Base-by-base conservation (phyloP, 2,329 filamentous ascomycete species). In the Alternaria alternata region DNA sequence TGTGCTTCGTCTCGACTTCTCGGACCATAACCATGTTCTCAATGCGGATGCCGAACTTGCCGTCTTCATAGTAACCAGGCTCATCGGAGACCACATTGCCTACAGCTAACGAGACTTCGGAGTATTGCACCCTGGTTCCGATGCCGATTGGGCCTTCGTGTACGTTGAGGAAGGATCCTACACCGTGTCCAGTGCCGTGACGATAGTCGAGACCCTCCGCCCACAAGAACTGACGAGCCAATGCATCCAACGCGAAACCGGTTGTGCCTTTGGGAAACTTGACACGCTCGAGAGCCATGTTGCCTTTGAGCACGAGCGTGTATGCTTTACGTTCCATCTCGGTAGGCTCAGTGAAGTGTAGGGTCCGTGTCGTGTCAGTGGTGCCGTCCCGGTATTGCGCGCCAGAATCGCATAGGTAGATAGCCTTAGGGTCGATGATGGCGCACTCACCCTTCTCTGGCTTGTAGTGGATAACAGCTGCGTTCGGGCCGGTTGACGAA, bases 101-200 rank as follows among this genome's bases (percentile, higher is more conserved):
- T n/a, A 92, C 85, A 0, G 92, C 88, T 30, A 99, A 85, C 0
- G 95, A 86, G 6, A 98, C 94, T 75, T 99, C 95, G 0, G 92
- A 90, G 75, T 94, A 97, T 71, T 96, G 92, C 39, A 96, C 88
- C 44, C 95, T 87, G 9, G 94, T 97, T 28, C 95, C 95, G 62
- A 99, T 96, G 20, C 95, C 95, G 63, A 99, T 96, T 1, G 95
- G 95, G 0, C 95, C 95, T 81, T 99, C 95, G 76, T 99, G 95
- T 0, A 99, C 95, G 68, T 99, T 99, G 68, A 99, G 82, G 79
- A 90, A 99, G 1, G 93, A 97, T 28, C 95, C 95, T 36, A 99
- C 91, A 43, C 95, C 95, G 76, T 99, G 95, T 9, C 95, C 95
- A 5, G 95, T 99, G 57, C 95, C 95, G 76, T 99, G 95, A 38